Evolutionary conservation across 169 alveolate species (phyloP), one percentile per base, ranked within the genome.

Genomic region (Hepatocystis sp.): DNA sequence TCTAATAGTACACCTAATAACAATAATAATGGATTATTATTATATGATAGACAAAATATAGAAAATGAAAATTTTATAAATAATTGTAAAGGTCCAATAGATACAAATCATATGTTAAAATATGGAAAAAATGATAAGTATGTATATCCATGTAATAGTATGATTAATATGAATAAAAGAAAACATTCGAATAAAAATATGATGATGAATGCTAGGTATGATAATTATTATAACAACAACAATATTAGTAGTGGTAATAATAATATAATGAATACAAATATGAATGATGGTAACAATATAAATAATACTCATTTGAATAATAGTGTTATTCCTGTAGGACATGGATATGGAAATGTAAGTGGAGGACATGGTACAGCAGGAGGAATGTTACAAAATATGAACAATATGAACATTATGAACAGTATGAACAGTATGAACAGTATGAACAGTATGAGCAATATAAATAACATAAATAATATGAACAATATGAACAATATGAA

Each of bases 101-200:
- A 67, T 13, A 39, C 53, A 67, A 67, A 25, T 47, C 51, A 67
- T 30, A 17, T 67, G 34, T 44, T 67, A 10, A 53, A 67, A 28
- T 67, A 67, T 39, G 67, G 67, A 15, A 67, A 67, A 32, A 58
- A 30, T 52, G 85, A 67, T 10, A 67, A 67, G n/a, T 52, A 34
- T 39, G 61, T 67, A 2, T 11, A 34, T 40, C 15, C 67, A 1
- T 52, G 67, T 53, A 67, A 67, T 60, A 67, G 53, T 53, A 13
- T 67, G 34, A 8, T 76, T 7, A 76, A 44, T 28, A 11, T 76
- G 49, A 44, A 44, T 44, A 44, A 47, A 8, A 76, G 44, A 17
- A 58, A 60, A 11, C 13, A 19, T 8, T 21, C 46, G 1, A 32
- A 36, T 58, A 13, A 27, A 17, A 76, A 34, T 40, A 68, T 58